A percentile compares a stretch with the other conserved stretches of the same genome.
Conservation (phyloP, 768 basidiomycete genomes). For the Lepiota brunneoincarnata region DNA sequence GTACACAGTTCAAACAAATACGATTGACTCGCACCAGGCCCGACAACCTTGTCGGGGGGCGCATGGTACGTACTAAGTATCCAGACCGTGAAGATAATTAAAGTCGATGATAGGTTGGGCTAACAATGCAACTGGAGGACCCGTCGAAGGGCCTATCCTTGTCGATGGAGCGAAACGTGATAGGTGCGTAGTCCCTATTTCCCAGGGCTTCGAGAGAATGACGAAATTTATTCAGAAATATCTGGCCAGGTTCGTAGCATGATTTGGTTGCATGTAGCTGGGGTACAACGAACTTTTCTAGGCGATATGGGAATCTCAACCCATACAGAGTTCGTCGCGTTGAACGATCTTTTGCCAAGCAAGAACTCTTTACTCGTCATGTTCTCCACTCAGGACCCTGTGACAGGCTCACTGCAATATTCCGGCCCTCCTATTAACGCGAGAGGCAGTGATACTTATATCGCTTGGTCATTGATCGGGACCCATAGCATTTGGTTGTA, state of each 20-base stretch:
- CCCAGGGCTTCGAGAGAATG: background rate
- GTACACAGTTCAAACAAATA: conserved; percentile 49
- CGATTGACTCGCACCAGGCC: conserved; percentile 34
- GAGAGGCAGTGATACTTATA: no score
- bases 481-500: no score
- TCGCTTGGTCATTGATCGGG: no score
- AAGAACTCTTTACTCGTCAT: conserved; percentile 48
- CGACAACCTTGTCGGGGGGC: conserved; percentile 27
- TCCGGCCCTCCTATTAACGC: no score
- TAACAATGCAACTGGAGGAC: conserved; percentile 46
- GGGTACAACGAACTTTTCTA: conserved; percentile 5
- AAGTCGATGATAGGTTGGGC: conserved; percentile 36
- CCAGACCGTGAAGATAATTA: background rate
- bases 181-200: conserved; percentile 26
- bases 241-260: conserved; percentile 8
- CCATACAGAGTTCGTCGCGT: conserved; percentile 33
- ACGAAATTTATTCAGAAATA: background rate
- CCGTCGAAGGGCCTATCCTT: conserved; percentile 47
- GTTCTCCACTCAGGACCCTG: conserved; percentile 44
- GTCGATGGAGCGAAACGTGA: conserved; percentile 55
- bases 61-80: conserved; percentile 11
- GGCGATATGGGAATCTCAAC: conserved; percentile 43
- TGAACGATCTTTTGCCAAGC: conserved; percentile 33
- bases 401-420: conserved; percentile 9
- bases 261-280: background rate